Base-by-base conservation (phyloP, 176 grass and related monocot species). In the Leersia perrieri region DNA sequence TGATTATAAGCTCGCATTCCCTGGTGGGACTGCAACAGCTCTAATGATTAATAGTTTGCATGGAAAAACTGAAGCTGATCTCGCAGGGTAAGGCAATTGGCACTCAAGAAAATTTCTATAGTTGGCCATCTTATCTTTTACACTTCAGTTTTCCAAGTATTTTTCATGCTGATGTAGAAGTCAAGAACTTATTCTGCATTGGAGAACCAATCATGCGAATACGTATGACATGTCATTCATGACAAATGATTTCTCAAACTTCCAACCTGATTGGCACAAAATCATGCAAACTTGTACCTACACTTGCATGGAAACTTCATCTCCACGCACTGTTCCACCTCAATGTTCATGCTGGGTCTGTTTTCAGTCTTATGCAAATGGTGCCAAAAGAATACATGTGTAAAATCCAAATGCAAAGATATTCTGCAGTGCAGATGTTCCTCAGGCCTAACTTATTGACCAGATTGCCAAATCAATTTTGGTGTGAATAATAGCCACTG, bases 1-100 rank as follows among this genome's bases (percentile, higher is more conserved):
- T 75, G 81, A 88, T 84, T 88, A 84, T 63, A 84, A 84, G 69
- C 81, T 84, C 61, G 40, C 81, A 68, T 88, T 88, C 53, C 87
- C 86, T 78, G 86, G 86, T 47, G 86, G 80, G 60, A 88, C 87
- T 39, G 87, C 81, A 69, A 88, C 75, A 62, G 87, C 80, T 10
- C 38, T 88, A 51, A 84, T 83, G 80, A 88, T 88, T 47, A 88
- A 80, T 69, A 84, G 75, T 40, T 80, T 84, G 39, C 81, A 88
- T 75, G 76, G 86, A 16, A 58, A 83, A 88, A 49, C 51, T 14
- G 68, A 79, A 68, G 68, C 68, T 79, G 47, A 84, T 74, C 11
- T 68, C 74, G 70, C 80, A 79, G 80, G 47, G 86, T 88, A 79
- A 83, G 60, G 34, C 58, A 44, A 30, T 33, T 27, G 65, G n/a